Base-by-base conservation (phyloP, 1,284 basidiomycete species). In the Afroboletus lepidellus region DNA sequence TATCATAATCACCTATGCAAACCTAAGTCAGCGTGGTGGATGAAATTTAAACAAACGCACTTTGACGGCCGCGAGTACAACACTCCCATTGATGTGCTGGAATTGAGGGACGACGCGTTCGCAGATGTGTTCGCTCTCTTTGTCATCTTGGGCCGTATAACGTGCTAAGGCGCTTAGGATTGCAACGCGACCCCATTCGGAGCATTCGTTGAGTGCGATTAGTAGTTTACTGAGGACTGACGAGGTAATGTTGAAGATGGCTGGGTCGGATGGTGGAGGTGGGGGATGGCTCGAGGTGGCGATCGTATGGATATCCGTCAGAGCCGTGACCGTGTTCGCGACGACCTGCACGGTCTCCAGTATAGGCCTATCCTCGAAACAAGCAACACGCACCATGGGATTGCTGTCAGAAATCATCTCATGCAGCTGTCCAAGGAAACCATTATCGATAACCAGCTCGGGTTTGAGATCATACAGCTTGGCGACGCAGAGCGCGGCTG, bases 51-150 rank as follows among this genome's bases (percentile, higher is more conserved):
- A 38, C 18, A 21, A 38, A 60, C 77, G 38, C 50, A 90, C 92
- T 80, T 96, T 97, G 60, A 98, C 87, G 7, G 96, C 96, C 15
- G 93, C 92, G 13, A 99, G 78, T 0, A 99, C 94, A 15, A 99
- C 96, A 55, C 87, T 88, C 9, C 92, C 94, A 61, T 99, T 99
- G 21, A 87, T 91, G 64, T 99, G 97, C 72, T 99, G 96, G 73
- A 99, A 97, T 66, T 99, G 96, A 1, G 97, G 96, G 55, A 98
- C 90, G 38, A 98, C 95, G 36, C 97, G 86, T 72, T 99, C 96
- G 71, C 96, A 98, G 55, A 99, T 98, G 71, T 98, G 95, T 69
- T 99, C 97, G 64, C 90, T 91, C 74, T 99, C 97, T 71, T 94
- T 91, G 54, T 90, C 90, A 63, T 97, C 95, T 25, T 78, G 75